Conservation (phyloP, 768 basidiomycete species). For the Boletus subcaerulescens region DNA sequence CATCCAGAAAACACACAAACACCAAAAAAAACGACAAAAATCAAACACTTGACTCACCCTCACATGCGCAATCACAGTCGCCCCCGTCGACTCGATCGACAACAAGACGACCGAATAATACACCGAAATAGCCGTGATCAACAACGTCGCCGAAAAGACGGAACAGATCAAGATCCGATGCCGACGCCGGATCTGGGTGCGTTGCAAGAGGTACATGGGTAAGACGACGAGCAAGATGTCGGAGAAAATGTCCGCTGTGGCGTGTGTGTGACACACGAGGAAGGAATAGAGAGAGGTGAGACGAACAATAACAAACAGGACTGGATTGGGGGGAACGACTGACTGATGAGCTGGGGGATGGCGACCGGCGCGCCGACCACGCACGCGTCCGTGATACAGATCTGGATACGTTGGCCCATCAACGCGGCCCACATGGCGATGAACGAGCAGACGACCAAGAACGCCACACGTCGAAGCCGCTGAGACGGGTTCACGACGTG, state of each 20-base stretch:
- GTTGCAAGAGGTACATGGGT: conserved; percentile 13
- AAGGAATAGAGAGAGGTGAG: background rate
- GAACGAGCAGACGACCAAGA: conserved; percentile 14
- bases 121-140: conserved; percentile 19
- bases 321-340: background rate
- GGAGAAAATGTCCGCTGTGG: conserved; percentile 19
- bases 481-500: conserved; percentile 13
- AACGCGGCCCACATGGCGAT: conserved; percentile 23
- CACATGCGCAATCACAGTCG: conserved; percentile 20
- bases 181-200: background rate
- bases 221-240: conserved; percentile 18
- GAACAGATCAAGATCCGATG: conserved; percentile 19
- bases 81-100: background rate
- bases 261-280: too few relatives aligned
- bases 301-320: background rate
- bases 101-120: conserved; percentile 14
- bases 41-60: conserved; percentile 15
- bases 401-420: conserved; percentile 12
- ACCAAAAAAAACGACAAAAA: too few relatives aligned
- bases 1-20: too few relatives aligned
- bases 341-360: conserved; percentile 23
- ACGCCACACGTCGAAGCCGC: conserved; percentile 1
- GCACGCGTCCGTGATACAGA: conserved; percentile 10
- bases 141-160: conserved; percentile 18
- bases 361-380: background rate